phyloP scores from a whole-genome alignment of 148 eudicot species.

The Fagopyrum esculentum region DNA sequence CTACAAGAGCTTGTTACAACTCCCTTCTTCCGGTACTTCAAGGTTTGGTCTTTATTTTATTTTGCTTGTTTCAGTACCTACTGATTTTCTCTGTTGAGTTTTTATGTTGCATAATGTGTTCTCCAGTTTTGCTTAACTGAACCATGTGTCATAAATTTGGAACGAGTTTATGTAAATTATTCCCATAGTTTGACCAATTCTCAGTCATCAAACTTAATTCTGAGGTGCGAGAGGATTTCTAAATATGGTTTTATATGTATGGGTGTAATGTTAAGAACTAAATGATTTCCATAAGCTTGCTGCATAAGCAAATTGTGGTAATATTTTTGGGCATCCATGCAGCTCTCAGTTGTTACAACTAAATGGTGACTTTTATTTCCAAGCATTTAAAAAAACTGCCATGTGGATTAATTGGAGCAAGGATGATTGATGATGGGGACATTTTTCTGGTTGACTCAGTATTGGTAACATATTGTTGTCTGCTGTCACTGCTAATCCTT shows the following conservation, averaged over 20 bases:
- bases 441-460: not conserved
- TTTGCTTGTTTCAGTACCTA: not conserved
- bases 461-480: not conserved
- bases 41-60: conserved; percentile 36
- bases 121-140: conserved; percentile 47
- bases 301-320: not conserved
- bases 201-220: not conserved
- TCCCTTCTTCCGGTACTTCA: conserved; percentile 92
- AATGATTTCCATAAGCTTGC: not conserved
- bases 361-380: not conserved
- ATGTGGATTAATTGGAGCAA: not conserved
- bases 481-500: not conserved
- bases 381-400: not conserved
- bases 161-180: conserved; percentile 14
- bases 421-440: not conserved
- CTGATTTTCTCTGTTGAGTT: not conserved
- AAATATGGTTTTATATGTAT: not conserved
- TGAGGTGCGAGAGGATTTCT: not conserved
- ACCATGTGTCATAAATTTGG: conserved; percentile 17
- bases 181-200: conserved; percentile 15
- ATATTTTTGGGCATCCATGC: not conserved
- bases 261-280: not conserved
- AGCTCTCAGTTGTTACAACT: too few species aligned
- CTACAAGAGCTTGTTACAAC: conserved; percentile 86
- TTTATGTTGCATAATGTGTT: conserved; percentile 35